Conservation (phyloP, 2,329 filamentous ascomycete genomes). For the Proliferodiscus dingleyae region DNA sequence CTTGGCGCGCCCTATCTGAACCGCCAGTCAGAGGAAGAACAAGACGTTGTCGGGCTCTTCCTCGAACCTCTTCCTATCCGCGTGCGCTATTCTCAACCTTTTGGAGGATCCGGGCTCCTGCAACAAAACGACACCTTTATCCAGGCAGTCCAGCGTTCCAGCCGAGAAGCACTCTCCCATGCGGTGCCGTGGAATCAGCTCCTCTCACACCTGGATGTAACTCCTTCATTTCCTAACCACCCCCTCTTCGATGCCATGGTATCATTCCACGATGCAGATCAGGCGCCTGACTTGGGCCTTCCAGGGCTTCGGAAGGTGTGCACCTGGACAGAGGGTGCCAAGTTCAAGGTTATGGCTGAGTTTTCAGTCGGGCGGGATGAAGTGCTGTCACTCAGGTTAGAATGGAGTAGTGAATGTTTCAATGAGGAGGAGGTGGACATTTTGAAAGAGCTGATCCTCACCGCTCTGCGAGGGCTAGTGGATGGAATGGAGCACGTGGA, state of each 20-base stretch:
- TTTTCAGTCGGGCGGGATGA: background rate
- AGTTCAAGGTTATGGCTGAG: conserved; percentile 1
- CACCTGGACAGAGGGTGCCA: background rate
- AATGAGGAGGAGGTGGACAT: background rate
- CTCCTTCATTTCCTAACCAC: conserved; percentile 9
- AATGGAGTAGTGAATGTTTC: background rate
- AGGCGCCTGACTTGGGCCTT: background rate
- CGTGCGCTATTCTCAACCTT: background rate
- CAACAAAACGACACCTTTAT: conserved; percentile 15
- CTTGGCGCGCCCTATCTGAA: conserved; percentile 30
- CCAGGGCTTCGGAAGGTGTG: no score
- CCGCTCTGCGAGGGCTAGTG: background rate
- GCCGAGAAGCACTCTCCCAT: conserved; percentile 27
- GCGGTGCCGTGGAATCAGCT: conserved; percentile 31
- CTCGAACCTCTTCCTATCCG: conserved; percentile 29
- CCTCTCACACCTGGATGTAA: conserved; percentile 19
- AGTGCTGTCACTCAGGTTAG: background rate
- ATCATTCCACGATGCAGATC: conserved; percentile 19
- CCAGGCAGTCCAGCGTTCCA: conserved; percentile 18
- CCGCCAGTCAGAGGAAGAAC: conserved; percentile 21
- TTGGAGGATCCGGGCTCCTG: no score
- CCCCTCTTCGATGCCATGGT: conserved; percentile 26
- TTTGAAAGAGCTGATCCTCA: background rate
- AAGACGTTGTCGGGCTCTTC: conserved; percentile 28
- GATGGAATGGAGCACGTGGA: background rate